A percentile compares a stretch with the other conserved stretches of the same genome.
These are phyloP conservation scores for Lodderomyces metapsilosis DNA, from an alignment of 1,139 yeast genomes.

Conservation along the genomic window DNA sequence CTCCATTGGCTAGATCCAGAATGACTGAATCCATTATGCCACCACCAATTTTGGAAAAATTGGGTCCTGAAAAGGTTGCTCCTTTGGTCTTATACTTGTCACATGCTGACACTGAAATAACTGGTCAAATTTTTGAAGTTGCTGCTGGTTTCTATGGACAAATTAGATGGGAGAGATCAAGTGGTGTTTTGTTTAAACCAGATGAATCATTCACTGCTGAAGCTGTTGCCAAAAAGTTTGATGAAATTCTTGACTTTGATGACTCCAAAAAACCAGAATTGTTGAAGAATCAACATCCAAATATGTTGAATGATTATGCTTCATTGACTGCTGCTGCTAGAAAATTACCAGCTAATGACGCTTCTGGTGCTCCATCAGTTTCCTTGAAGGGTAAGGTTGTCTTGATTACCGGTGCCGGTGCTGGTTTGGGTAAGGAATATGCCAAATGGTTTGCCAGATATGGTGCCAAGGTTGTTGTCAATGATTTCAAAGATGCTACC, in stretches of 20 bases:
- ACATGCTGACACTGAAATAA: conserved; percentile 58
- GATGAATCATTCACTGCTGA: conserved; percentile 80
- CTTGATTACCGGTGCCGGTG: conserved; percentile 93
- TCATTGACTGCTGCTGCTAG: conserved; percentile 54
- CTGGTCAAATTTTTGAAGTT: conserved; percentile 82
- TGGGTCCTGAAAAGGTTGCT: conserved; percentile 85
- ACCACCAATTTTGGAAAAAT: conserved; percentile 73
- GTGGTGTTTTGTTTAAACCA: conserved; percentile 83
- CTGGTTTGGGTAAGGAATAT: conserved; percentile 91
- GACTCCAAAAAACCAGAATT: conserved; percentile 52
- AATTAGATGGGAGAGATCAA: conserved; percentile 92
- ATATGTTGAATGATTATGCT: conserved; percentile 57
- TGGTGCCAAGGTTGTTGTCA: conserved; percentile 95
- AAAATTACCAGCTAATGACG: conserved; percentile 57
- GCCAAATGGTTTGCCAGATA: conserved; percentile 82
- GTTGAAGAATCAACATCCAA: conserved; percentile 64
- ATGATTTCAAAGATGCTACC: conserved; percentile 79
- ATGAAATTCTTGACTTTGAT: conserved; percentile 61
- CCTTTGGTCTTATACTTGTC: conserved; percentile 84
- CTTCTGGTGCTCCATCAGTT: conserved; percentile 45
- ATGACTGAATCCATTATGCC: conserved; percentile 94
- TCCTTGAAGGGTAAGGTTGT: conserved; percentile 83
- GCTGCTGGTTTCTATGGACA: conserved; percentile 95
- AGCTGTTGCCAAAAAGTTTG: conserved; percentile 70
- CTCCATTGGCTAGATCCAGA: conserved; percentile 92